phyloP scores from a whole-genome alignment of 768 basidiomycete genomes.

The Podaxis rugospora region DNA sequence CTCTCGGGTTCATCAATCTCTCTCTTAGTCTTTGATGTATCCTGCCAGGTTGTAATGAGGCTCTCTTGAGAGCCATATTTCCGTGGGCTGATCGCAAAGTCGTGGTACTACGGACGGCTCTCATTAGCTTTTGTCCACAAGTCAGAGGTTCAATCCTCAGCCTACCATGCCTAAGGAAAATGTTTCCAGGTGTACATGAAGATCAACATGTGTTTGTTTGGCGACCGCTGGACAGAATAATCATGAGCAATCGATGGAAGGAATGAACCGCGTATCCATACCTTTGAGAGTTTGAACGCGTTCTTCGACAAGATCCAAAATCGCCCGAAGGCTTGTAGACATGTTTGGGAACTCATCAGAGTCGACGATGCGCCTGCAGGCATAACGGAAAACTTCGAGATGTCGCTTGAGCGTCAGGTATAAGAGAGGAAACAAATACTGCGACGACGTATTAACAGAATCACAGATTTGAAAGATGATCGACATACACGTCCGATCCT shows the following conservation, averaged over 20 bases:
- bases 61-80: not conserved
- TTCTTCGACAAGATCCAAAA: conserved; percentile 26
- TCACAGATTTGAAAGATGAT: not conserved
- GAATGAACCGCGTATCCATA: conserved; percentile 9
- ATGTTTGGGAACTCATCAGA: conserved; percentile 26
- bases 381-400: conserved; percentile 19
- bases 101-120: not conserved
- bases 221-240: not conserved
- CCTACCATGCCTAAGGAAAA: conserved; percentile 33
- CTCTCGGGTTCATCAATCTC: not conserved
- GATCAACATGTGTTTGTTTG: conserved; percentile 30
- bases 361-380: conserved; percentile 30
- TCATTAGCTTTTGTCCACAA: not conserved
- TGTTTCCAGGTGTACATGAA: conserved; percentile 24
- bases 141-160: not conserved
- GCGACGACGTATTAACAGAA: not conserved
- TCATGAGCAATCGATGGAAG: conserved; percentile 1
- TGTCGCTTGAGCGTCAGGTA: conserved; percentile 16
- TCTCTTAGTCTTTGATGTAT: not conserved
- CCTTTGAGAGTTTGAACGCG: conserved; percentile 30
- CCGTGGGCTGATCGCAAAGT: not conserved
- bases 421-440: conserved; percentile 20
- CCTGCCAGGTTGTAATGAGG: not conserved
- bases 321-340: conserved; percentile 27
- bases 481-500: conserved; percentile 17